phyloP scores from a whole-genome alignment of 139 green algal species.

The Trebouxia sp. region DNA sequence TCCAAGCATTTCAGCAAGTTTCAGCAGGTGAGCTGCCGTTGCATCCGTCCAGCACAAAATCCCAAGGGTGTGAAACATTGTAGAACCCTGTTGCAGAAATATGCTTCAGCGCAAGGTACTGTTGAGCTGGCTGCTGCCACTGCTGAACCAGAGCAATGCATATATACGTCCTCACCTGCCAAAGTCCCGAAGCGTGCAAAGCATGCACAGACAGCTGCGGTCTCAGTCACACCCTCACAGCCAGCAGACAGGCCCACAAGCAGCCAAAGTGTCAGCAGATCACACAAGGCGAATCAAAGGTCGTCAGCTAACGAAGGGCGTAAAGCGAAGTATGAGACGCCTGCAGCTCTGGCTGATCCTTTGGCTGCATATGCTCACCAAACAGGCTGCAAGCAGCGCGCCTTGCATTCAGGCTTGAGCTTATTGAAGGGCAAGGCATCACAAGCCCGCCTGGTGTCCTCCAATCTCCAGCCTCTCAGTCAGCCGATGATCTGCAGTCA shows the following conservation, averaged over 20 bases:
- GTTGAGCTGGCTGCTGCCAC: too few species aligned
- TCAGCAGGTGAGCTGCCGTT: slow-evolving; percentile 3
- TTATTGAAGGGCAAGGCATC: slow-evolving; percentile 9
- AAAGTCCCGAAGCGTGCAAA: neutral
- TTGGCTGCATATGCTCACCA: neutral
- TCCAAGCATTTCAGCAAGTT: slow-evolving; percentile 1
- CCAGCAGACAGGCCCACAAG: too few species aligned
- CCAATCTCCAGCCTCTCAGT: neutral
- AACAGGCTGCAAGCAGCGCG: neutral
- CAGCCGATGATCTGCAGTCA: too few species aligned
- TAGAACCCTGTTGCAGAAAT: too few species aligned
- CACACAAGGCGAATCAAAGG: neutral
- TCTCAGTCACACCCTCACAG: too few species aligned
- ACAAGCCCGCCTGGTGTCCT: neutral
- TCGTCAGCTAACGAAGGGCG: neutral
- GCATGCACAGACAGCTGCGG: neutral
- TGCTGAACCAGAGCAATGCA: too few species aligned
- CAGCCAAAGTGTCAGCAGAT: neutral
- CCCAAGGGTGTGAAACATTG: too few species aligned
- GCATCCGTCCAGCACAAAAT: too few species aligned
- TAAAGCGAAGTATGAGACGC: neutral
- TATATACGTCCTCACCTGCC: neutral
- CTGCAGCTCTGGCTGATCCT: neutral
- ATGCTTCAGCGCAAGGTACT: neutral
- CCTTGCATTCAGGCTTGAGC: neutral